Evolutionary conservation across 2,329 filamentous ascomycete species (phyloP).

Genomic region (Neonectria neomacrospora): DNA sequence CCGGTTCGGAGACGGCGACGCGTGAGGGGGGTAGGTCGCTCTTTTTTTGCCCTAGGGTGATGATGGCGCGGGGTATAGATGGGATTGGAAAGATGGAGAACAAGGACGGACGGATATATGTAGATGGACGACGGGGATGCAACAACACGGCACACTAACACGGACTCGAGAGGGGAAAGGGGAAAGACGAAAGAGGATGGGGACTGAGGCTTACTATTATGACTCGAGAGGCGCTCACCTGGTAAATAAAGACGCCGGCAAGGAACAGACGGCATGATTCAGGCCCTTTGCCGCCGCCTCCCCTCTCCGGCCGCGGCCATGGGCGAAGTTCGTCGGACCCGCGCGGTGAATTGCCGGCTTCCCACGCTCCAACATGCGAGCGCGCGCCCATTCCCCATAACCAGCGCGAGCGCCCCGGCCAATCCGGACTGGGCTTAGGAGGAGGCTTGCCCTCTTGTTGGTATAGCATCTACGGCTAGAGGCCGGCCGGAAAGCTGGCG

Average conservation of each 20-base stretch:
- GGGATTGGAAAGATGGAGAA: slow-evolving; percentile 22
- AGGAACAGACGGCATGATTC: slow-evolving; percentile 34
- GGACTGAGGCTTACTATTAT: not conserved
- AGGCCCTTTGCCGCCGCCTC: slow-evolving; percentile 30
- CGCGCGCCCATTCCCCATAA: too few relatives aligned
- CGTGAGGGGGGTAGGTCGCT: slow-evolving; percentile 18
- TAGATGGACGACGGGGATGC: slow-evolving; percentile 4
- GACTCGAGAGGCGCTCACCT: not conserved
- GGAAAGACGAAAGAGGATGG: not conserved
- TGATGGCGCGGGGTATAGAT: slow-evolving; percentile 24
- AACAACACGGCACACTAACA: slow-evolving; percentile 9
- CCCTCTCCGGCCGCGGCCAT: slow-evolving; percentile 26
- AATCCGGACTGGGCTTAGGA: slow-evolving; percentile 35
- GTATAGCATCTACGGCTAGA: not conserved
- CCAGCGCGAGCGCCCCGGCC: slow-evolving; percentile 28
- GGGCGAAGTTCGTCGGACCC: slow-evolving; percentile 35
- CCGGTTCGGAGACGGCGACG: slow-evolving; percentile 22
- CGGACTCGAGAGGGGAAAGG: not conserved
- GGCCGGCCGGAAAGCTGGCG: not conserved
- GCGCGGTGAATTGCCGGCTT: slow-evolving; percentile 44
- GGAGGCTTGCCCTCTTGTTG: not conserved
- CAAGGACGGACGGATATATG: slow-evolving; percentile 8
- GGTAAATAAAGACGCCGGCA: not conserved
- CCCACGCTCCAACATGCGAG: not conserved
- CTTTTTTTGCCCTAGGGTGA: slow-evolving; percentile 8